Base-by-base conservation (phyloP, 129 eudicot species). In the Saposhnikovia divaricata region DNA sequence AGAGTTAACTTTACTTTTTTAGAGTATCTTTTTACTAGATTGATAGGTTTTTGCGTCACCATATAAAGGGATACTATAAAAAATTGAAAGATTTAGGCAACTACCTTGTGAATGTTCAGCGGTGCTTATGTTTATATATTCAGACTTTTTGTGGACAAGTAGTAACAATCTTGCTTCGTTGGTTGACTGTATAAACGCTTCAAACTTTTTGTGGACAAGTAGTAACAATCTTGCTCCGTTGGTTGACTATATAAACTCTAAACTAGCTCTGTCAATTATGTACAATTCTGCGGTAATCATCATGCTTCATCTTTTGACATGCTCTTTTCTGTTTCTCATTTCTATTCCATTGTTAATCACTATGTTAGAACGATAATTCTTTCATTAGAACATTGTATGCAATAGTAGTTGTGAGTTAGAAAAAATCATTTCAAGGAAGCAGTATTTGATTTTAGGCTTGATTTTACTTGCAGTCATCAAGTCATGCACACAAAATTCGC, bases 401-500 rank as follows among this genome's bases (percentile, higher is more conserved):
- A 9, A 77, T 11, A 51, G 38, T 12, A 47, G 47, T 47, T 51
- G 42, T 31, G 42, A 68, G 42, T 68, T 68, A 14, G 9, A 12
- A 68, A 11, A 66, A 12, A 34, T 2, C 4, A 68, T 68, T 31
- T 57, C 9, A 13, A 9, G 46, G 34, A 42, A 68, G 31, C 21
- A 27, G 46, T 38, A 65, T 68, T 66, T 79, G 65, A 65, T 31
- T 27, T 68, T 82, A 48, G 3, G 39, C 44, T 88, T 55, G 61
- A 78, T 71, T 74, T 19, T 78, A 74, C 74, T 34, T 86, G 87
- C 97, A 91, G 97, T 83, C 93, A 77, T 81, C 96, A 68, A 89
- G 87, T 84, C 92, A 90, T 75, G 55, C 86, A 51, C 97, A 91
- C 87, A 84, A 87, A 85, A 90, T 87, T 86, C 98, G 97, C 65